phyloP scores from a whole-genome alignment of 495 filamentous ascomycete species.

The Talaromyces thailandensis region DNA sequence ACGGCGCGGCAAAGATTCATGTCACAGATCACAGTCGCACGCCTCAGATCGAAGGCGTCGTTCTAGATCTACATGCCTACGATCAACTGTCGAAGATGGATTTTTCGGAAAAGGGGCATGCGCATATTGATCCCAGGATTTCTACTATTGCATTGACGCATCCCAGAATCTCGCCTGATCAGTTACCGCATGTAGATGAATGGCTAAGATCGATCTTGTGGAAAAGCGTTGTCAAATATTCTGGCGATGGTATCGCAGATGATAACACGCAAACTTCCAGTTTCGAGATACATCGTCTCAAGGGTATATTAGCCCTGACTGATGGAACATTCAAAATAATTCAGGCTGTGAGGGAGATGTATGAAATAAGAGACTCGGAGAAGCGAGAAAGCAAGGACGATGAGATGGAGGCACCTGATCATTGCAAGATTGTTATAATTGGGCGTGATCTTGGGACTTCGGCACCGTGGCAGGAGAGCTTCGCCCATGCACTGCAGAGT shows the following conservation, averaged over 20 bases:
- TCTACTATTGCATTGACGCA: constrained; percentile 68
- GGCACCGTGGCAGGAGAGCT: constrained; percentile 25
- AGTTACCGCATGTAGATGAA: constrained; percentile 55
- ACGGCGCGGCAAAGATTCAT: constrained; percentile 79
- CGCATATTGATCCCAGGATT: constrained; percentile 82
- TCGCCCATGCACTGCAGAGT: constrained; percentile 15
- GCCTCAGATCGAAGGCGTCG: constrained; percentile 70
- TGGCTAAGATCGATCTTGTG: constrained; percentile 84
- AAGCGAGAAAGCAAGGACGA: constrained; percentile 20
- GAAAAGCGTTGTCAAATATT: constrained; percentile 37
- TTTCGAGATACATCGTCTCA: constrained; percentile 78
- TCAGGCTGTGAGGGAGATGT: constrained; percentile 88
- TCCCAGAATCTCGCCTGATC: constrained; percentile 41
- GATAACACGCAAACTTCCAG: background rate
- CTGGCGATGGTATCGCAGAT: background rate
- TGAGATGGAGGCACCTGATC: constrained; percentile 8
- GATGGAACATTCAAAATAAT: constrained; percentile 64
- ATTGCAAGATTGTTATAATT: constrained; percentile 75
- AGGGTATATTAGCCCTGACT: constrained; percentile 58
- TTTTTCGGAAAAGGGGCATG: constrained; percentile 57
- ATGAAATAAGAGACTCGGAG: constrained; percentile 70
- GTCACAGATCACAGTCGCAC: constrained; percentile 71
- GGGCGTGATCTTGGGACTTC: constrained; percentile 49
- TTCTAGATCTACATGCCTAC: constrained; percentile 90
- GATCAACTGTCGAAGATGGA: constrained; percentile 66